phyloP scores from a whole-genome alignment of 2,329 filamentous ascomycete species.

The Neonectria neomacrospora region DNA sequence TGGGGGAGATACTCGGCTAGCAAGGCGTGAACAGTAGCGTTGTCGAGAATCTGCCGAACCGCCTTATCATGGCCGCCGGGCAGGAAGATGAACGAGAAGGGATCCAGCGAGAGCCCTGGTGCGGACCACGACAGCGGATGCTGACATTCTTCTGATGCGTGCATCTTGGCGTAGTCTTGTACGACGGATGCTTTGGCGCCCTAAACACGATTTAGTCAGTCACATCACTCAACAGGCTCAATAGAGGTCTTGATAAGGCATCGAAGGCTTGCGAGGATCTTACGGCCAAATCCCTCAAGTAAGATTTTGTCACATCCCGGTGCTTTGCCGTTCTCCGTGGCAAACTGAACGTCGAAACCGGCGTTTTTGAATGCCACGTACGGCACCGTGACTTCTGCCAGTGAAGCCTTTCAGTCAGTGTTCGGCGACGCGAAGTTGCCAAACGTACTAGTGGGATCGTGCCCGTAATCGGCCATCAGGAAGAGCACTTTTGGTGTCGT shows the following conservation, averaged over 20 bases:
- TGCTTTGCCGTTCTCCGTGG: slow-evolving; percentile 60
- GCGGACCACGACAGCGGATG: slow-evolving; percentile 58
- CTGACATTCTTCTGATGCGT: slow-evolving; percentile 53
- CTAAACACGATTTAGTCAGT: slow-evolving; percentile 40
- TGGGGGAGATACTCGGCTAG: slow-evolving; percentile 59
- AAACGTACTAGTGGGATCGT: slow-evolving; percentile 62
- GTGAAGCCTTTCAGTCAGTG: background rate
- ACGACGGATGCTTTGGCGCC: slow-evolving; percentile 57
- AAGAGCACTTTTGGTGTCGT: slow-evolving; percentile 53
- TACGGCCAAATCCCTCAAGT: slow-evolving; percentile 60
- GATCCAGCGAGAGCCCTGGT: slow-evolving; percentile 55
- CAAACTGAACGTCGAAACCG: slow-evolving; percentile 60
- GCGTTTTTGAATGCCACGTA: slow-evolving; percentile 59
- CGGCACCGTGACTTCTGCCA: slow-evolving; percentile 61
- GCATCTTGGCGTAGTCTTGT: slow-evolving; percentile 57
- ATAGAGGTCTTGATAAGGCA: background rate
- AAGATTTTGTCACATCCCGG: slow-evolving; percentile 62
- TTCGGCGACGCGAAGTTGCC: background rate
- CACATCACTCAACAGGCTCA: background rate
- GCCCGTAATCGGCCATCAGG: slow-evolving; percentile 65
- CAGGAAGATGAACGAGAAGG: slow-evolving; percentile 20
- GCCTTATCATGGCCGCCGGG: slow-evolving; percentile 60
- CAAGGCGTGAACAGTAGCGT: slow-evolving; percentile 55
- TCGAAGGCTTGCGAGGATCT: slow-evolving; percentile 55
- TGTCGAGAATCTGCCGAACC: slow-evolving; percentile 63